A percentile compares a stretch with the other conserved stretches of the same genome.
Evolutionary conservation across 495 filamentous ascomycete species (phyloP).

Genomic region (Trypethelium eluteriae): DNA sequence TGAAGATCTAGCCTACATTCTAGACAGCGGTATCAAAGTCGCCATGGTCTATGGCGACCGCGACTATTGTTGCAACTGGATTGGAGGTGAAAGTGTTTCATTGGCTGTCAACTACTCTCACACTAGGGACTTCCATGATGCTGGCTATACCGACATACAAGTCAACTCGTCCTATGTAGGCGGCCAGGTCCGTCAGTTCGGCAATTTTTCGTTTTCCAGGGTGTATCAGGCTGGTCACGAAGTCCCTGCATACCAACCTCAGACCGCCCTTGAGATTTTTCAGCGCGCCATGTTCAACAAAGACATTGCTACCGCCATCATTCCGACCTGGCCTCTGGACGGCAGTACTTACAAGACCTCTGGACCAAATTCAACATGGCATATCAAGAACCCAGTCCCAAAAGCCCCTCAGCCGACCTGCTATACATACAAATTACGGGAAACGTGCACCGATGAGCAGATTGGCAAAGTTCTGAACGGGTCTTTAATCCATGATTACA

Average conservation of each 20-base stretch:
- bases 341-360: conserved; percentile 42
- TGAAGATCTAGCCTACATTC: conserved; percentile 46
- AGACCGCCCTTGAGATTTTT: conserved; percentile 50
- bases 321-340: conserved; percentile 29
- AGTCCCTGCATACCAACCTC: conserved; percentile 52
- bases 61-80: conserved; percentile 33
- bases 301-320: conserved; percentile 51
- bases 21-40: conserved; percentile 42
- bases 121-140: conserved; percentile 37
- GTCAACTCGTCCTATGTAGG: conserved; percentile 47
- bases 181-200: conserved; percentile 49
- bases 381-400: conserved; percentile 43
- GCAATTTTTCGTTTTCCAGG: conserved; percentile 52
- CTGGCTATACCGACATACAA: conserved; percentile 47
- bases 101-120: conserved; percentile 22
- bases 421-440: conserved; percentile 39
- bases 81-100: conserved; percentile 32
- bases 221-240: conserved; percentile 56
- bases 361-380: conserved; percentile 46
- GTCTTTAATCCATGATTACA: conserved; percentile 45
- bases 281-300: conserved; percentile 45
- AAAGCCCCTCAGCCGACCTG: conserved; percentile 39
- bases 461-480: conserved; percentile 41
- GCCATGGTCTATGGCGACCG: conserved; percentile 35
- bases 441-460: conserved; percentile 45